Evolutionary conservation across 768 basidiomycete species (phyloP).

Genomic region (Amanita molliuscula): DNA sequence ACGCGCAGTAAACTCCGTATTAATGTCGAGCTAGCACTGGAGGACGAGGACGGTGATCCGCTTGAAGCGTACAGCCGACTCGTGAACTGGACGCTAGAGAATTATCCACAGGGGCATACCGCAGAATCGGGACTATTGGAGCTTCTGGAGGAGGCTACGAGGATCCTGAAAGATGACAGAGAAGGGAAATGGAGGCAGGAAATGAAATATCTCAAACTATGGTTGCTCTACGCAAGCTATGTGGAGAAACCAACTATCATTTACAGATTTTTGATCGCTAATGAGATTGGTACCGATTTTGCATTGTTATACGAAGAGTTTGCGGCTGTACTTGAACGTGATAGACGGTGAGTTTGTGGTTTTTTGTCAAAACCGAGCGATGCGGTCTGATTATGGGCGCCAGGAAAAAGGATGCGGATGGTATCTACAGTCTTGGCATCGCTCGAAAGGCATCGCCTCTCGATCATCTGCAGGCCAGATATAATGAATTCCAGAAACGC

Average conservation of each 20-base stretch:
- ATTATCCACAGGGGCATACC: constrained; percentile 88
- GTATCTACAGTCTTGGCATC: constrained; percentile 80
- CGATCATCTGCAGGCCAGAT: constrained; percentile 67
- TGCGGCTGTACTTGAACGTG: constrained; percentile 74
- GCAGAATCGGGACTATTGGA: constrained; percentile 88
- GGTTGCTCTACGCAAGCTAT: constrained; percentile 88
- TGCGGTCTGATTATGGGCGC: constrained; percentile 3
- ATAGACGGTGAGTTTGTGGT: constrained; percentile 50
- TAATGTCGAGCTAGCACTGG: constrained; percentile 67
- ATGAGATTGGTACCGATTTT: constrained; percentile 79
- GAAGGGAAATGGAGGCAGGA: constrained; percentile 70
- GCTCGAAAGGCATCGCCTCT: constrained; percentile 73
- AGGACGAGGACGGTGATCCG: constrained; percentile 74
- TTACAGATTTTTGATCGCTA: constrained; percentile 81
- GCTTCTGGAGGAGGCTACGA: constrained; percentile 84
- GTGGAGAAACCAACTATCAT: constrained; percentile 86
- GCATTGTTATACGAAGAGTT: constrained; percentile 89
- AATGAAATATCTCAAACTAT: constrained; percentile 83
- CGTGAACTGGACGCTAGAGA: constrained; percentile 88
- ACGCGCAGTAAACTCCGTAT: constrained; percentile 58
- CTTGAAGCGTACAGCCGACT: constrained; percentile 81
- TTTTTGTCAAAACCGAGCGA: constrained; percentile 3
- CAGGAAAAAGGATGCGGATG: constrained; percentile 86
- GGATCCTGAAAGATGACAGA: constrained; percentile 69
- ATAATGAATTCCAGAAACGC: constrained; percentile 84